Evolutionary conservation across 2,329 filamentous ascomycete genomes (phyloP).

Genomic region (Aspergillus ustus): DNA sequence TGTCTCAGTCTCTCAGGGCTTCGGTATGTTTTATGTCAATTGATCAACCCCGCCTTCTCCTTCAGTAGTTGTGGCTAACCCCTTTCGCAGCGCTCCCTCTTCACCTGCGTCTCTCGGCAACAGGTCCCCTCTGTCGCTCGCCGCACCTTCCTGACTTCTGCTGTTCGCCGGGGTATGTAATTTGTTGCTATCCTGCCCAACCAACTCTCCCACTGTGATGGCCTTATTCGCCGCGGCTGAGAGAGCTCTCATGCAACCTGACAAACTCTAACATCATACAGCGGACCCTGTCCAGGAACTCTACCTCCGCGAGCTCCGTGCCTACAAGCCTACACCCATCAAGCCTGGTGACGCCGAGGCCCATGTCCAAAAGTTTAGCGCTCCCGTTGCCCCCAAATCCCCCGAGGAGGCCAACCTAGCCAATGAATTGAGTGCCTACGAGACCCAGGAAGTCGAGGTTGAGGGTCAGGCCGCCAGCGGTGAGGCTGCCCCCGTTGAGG

Average conservation of each 20-base stretch:
- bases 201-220: conserved; percentile 29
- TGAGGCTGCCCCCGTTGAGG: conserved; percentile 64
- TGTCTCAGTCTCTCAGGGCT: conserved; percentile 65
- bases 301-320: conserved; percentile 94
- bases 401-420: conserved; percentile 95
- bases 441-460: conserved; percentile 90
- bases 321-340: conserved; percentile 84
- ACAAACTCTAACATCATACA: conserved; percentile 48
- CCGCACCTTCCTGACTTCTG: conserved; percentile 67
- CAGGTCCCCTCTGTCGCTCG: conserved; percentile 59
- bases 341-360: conserved; percentile 88
- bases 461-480: conserved; percentile 77
- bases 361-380: conserved; percentile 84
- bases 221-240: not conserved
- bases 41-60: not conserved
- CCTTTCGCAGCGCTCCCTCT: conserved; percentile 59
- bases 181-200: conserved; percentile 13
- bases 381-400: conserved; percentile 80
- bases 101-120: conserved; percentile 64
- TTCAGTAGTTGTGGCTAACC: conserved; percentile 9
- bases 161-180: conserved; percentile 64
- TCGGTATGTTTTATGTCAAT: conserved; percentile 53
- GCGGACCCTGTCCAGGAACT: conserved; percentile 98
- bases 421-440: conserved; percentile 90
- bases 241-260: not conserved